A percentile compares a stretch with the other conserved stretches of the same genome.
Conservation (phyloP, 164 flowering plant genomes). For the Stephania japonica region DNA sequence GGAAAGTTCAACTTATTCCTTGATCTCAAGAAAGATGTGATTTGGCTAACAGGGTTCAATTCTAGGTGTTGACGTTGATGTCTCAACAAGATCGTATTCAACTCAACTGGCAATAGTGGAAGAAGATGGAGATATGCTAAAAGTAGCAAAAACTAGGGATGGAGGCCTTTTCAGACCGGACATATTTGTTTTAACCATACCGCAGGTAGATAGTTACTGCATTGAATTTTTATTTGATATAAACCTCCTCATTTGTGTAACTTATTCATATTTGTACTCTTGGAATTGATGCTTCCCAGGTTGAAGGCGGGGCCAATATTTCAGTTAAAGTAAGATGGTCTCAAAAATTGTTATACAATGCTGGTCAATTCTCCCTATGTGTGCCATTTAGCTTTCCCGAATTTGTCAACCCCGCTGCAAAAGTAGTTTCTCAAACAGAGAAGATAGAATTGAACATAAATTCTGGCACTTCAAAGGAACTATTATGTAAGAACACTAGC, state of each 20-base stretch:
- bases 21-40: constrained; percentile 44
- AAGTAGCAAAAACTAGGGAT: constrained; percentile 25
- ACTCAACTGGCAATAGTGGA: constrained; percentile 44
- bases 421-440: constrained; percentile 58
- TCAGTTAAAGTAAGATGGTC: constrained; percentile 71
- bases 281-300: constrained; percentile 28
- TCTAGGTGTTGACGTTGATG: constrained; percentile 87
- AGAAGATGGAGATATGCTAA: constrained; percentile 30
- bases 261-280: neutral
- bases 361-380: constrained; percentile 47
- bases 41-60: constrained; percentile 99
- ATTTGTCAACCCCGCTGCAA: constrained; percentile 63
- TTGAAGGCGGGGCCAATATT: constrained; percentile 78
- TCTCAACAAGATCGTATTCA: constrained; percentile 40
- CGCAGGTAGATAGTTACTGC: constrained; percentile 39
- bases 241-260: neutral
- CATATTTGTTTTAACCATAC: constrained; percentile 65
- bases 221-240: neutral
- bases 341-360: constrained; percentile 47
- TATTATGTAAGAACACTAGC: constrained; percentile 55
- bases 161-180: constrained; percentile 59
- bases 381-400: constrained; percentile 83
- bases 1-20: neutral
- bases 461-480: constrained; percentile 50
- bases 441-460: constrained; percentile 63